Percentiles rank a stretch among this genome's conserved stretches.
Conservation (phyloP, 2,329 filamentous ascomycete species). For the Neofusicoccum ribis region DNA sequence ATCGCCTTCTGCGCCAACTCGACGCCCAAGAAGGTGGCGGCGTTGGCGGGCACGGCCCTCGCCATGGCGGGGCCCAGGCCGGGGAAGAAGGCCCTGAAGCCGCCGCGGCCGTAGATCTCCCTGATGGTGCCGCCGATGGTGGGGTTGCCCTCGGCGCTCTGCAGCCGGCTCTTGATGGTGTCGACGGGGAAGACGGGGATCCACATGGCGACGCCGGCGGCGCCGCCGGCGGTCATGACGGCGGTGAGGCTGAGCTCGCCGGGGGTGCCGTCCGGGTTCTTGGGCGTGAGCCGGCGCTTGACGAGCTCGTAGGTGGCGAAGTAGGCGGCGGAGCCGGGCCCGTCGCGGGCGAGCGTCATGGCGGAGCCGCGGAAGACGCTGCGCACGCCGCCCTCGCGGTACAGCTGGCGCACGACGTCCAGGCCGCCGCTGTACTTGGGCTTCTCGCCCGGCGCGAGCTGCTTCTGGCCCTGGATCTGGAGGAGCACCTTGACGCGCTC, state of each 20-base stretch:
- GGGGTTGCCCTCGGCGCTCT: slow-evolving; percentile 84
- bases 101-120: slow-evolving; percentile 80
- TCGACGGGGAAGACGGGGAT: slow-evolving; percentile 97
- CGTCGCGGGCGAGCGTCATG: slow-evolving; percentile 91
- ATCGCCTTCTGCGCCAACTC: slow-evolving; percentile 82
- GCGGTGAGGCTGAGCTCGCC: slow-evolving; percentile 80
- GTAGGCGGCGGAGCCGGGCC: slow-evolving; percentile 89
- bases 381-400: slow-evolving; percentile 83
- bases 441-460: slow-evolving; percentile 82
- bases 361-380: slow-evolving; percentile 89
- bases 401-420: slow-evolving; percentile 91
- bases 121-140: slow-evolving; percentile 77
- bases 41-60: slow-evolving; percentile 92
- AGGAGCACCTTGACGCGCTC: slow-evolving; percentile 98
- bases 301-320: slow-evolving; percentile 97
- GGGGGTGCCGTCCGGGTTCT: slow-evolving; percentile 72
- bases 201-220: slow-evolving; percentile 97
- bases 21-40: slow-evolving; percentile 87
- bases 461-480: slow-evolving; percentile 92
- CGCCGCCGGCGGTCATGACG: slow-evolving; percentile 82
- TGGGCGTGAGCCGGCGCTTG: slow-evolving; percentile 82
- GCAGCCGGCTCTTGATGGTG: slow-evolving; percentile 90
- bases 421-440: slow-evolving; percentile 83
- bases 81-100: slow-evolving; percentile 92
- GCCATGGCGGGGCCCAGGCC: slow-evolving; percentile 91